Evolutionary conservation across 345 rosid genomes (phyloP), one percentile per base, ranked within the genome.

Genomic region (Hibiscus trionum): DNA sequence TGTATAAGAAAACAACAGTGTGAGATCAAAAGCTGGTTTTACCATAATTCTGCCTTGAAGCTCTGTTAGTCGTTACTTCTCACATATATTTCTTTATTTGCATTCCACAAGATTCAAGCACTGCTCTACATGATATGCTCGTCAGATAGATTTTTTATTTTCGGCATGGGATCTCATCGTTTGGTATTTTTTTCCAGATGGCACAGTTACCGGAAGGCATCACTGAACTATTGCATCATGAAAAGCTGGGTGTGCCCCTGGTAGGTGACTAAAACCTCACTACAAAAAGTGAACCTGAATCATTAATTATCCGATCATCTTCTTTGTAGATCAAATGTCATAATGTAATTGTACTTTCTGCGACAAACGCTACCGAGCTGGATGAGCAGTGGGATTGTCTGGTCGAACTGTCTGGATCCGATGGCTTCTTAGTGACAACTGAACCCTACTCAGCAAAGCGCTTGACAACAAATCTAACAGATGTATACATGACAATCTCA

Each of bases 131-230:
- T 59, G 14, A 19, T 69, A 50, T 66, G 44, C 70, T 49, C 3
- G 16, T 2, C 39, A 10, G 16, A 33, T 31, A 50, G 55, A 46
- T 70, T 37, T 70, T 50, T 42, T 69, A 21, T 15, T 5, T 61
- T 53, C 66, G 62, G 33, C 55, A 74, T 81, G 58, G 52, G 72
- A 17, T 65, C 75, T 81, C 76, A 73, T 71, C 29, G 55, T 33
- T 68, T 58, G 37, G 27, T 80, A 1, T 44, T 11, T 80, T 75
- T 73, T 44, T 78, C 76, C 87, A 95, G 99, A 95, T 95, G 98
- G 98, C 97, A 75, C 87, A 87, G 81, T 81, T 95, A 82, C 99
- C 99, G 0, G 99, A 92, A 84, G 97, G 97, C 63, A 88, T 90
- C 70, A 92, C 99, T 16, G 98, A 92, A 79, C 77, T 95, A 65